Percentiles rank a stretch among this genome's conserved stretches.
phyloP scores from a whole-genome alignment of 2,329 filamentous ascomycete species.

The Sporothrix globosa region DNA sequence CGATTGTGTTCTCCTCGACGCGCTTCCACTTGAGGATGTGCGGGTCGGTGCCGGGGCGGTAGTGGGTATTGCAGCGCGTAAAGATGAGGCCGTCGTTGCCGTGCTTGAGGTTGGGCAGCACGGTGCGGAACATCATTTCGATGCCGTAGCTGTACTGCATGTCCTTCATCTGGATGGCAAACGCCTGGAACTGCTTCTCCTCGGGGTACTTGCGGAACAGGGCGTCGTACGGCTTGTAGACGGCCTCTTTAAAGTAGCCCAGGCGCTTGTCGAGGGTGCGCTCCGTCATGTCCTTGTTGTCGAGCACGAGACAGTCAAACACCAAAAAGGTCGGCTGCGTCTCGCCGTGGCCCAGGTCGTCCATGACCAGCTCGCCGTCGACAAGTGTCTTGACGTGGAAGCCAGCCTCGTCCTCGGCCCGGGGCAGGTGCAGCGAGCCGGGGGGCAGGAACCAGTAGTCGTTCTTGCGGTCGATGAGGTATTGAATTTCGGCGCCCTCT shows the following conservation, averaged over 20 bases:
- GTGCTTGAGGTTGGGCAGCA: constrained; percentile 82
- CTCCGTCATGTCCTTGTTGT: constrained; percentile 74
- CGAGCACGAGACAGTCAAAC: constrained; percentile 88
- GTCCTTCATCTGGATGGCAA: constrained; percentile 82
- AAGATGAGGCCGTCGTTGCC: constrained; percentile 98
- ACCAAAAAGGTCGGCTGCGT: constrained; percentile 81
- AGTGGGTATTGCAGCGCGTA: constrained; percentile 85
- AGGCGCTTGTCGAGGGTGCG: constrained; percentile 85
- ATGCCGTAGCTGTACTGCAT: constrained; percentile 89
- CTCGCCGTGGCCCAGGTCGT: constrained; percentile 69
- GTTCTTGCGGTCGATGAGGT: constrained; percentile 96
- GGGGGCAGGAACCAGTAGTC: constrained; percentile 86
- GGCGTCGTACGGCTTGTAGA: constrained; percentile 71
- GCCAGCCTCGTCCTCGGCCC: constrained; percentile 58
- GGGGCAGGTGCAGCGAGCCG: constrained; percentile 76
- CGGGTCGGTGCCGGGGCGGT: constrained; percentile 86
- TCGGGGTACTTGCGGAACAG: constrained; percentile 68
- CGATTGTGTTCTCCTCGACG: constrained; percentile 90
- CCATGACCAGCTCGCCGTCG: constrained; percentile 91
- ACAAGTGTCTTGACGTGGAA: constrained; percentile 83
- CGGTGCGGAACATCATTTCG: constrained; percentile 86
- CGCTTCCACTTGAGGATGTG: constrained; percentile 99
- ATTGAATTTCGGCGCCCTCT: constrained; percentile 69
- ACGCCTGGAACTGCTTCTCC: constrained; percentile 71
- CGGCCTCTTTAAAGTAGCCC: constrained; percentile 77